Evolutionary conservation across 805 yeast genomes (phyloP).

Genomic region (Candida sonorensis): DNA sequence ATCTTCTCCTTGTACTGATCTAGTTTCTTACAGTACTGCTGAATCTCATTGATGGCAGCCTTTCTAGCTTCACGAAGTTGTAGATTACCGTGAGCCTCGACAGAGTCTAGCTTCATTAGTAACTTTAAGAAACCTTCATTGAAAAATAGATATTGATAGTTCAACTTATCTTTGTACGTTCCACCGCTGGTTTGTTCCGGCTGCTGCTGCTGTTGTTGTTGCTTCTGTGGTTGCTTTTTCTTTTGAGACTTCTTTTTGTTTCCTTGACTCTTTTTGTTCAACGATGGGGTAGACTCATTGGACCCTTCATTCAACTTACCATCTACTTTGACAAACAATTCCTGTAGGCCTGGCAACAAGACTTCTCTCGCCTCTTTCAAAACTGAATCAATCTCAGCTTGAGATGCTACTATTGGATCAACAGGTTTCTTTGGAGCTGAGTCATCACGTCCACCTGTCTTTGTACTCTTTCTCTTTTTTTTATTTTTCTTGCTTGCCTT

Average conservation of each 20-base stretch:
- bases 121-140: constrained; percentile 65
- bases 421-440: not conserved
- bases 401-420: not conserved
- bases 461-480: constrained; percentile 7
- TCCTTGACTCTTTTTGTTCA: not conserved
- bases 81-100: constrained; percentile 39
- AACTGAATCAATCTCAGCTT: not conserved
- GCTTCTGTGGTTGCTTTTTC: not conserved
- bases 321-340: not conserved
- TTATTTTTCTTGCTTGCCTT: constrained; percentile 1
- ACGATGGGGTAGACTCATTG: not conserved
- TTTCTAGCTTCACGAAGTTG: constrained; percentile 53
- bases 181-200: not conserved
- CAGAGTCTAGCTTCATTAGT: constrained; percentile 58
- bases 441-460: not conserved
- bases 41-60: constrained; percentile 52
- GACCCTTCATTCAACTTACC: not conserved
- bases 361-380: not conserved
- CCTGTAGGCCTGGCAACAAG: not conserved
- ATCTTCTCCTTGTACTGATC: constrained; percentile 30
- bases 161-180: constrained; percentile 21
- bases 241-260: not conserved
- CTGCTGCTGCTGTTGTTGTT: not conserved
- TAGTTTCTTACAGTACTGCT: constrained; percentile 47
- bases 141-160: constrained; percentile 48